A percentile compares a stretch with the other conserved stretches of the same genome.
Evolutionary conservation across 208 protist species (phyloP).

Genomic region (Leishmania gerbilli): DNA sequence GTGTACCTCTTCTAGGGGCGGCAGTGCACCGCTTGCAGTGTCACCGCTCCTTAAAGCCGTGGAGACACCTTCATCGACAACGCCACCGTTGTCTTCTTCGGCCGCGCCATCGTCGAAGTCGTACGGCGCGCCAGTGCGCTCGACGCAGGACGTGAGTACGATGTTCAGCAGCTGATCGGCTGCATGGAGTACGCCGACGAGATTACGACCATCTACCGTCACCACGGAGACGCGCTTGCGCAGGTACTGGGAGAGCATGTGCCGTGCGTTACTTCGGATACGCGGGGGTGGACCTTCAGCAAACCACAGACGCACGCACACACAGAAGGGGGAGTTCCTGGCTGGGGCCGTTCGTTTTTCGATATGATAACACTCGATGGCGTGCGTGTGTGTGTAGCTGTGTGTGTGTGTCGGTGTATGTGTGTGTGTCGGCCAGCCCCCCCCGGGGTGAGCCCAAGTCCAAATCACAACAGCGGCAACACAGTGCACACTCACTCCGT

Average conservation of each 20-base stretch:
- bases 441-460: background rate
- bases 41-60: background rate
- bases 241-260: conserved; percentile 71
- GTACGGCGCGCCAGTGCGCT: conserved; percentile 59
- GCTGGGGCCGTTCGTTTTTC: background rate
- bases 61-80: background rate
- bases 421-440: background rate
- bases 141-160: conserved; percentile 66
- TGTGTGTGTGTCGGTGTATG: background rate
- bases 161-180: conserved; percentile 87
- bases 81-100: conserved; percentile 9
- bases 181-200: conserved; percentile 76
- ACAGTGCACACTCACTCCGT: background rate
- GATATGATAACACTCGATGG: background rate
- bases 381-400: conserved; percentile 6
- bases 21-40: background rate
- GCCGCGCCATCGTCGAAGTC: conserved; percentile 22
- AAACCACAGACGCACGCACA: background rate
- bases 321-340: background rate
- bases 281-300: background rate
- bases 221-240: conserved; percentile 80
- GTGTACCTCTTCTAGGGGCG: conserved; percentile 44
- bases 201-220: conserved; percentile 75
- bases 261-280: background rate
- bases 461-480: background rate